Evolutionary conservation across 176 grass and related monocot species (phyloP), one percentile per base, ranked within the genome.

Genomic region (Microstegium vimineum): DNA sequence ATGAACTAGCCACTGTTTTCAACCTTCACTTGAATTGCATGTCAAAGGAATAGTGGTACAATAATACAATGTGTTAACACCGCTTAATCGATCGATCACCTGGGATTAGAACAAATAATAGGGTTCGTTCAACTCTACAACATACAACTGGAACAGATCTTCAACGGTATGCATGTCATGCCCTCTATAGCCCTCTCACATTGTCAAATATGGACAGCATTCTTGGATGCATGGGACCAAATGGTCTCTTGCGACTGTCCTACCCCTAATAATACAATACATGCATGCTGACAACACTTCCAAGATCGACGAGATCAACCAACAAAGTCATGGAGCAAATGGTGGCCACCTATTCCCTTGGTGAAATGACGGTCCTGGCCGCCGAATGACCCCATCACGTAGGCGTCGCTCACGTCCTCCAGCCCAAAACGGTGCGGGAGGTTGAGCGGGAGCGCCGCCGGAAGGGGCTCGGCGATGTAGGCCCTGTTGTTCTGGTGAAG

Each of bases 311-410:
- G 42, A 66, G 65, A 26, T 94, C 85, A 92, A 31, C 93, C 97
- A 31, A 99, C 93, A 23, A 96, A 98, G 86, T 99, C 97, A 83
- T 87, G 97, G 45, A 99, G 79, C 77, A 99, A 78, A 84, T 91
- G 97, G 45, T 90, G 91, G 38, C 91, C 81, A 9, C 93, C 84
- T 3, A 90, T 89, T 63, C 94, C 97, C 85, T 94, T 99, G 37
- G 77, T 82, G 34, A 95, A 99, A 28, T 93, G 96, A 34, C 93
- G 69, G 63, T 91, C 91, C 69, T 92, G 96, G 6, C 85, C 82
- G 32, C 84, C 91, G 1, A 96, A 96, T 1, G 93, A 88, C 5
- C 91, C 78, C 77, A 94, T 71, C 54, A 91, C 85, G 3, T 95
- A 99, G 34, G 89, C 80, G 16, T 99, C 96, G 0, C 89, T 90